Percentiles rank a stretch among this genome's conserved stretches.
phyloP scores from a whole-genome alignment of 495 filamentous ascomycete species.

The Aspergillus saccharolyticus region DNA sequence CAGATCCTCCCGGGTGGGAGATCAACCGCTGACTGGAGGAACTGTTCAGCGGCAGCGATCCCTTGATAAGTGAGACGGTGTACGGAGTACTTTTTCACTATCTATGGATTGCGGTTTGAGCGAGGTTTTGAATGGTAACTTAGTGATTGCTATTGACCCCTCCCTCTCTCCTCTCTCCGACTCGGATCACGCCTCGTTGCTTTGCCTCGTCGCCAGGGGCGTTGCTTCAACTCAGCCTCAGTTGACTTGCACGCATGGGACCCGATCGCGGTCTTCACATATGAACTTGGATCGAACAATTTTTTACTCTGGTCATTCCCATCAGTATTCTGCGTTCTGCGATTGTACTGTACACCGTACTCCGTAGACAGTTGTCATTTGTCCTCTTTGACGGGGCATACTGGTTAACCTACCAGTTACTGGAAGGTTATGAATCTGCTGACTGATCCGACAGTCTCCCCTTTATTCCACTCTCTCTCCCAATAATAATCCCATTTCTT shows the following conservation, averaged over 20 bases:
- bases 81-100: no score
- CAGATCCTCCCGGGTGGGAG: not conserved
- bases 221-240: not conserved
- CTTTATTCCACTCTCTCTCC: conserved; percentile 1
- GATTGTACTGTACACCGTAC: no score
- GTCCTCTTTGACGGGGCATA: not conserved
- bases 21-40: not conserved
- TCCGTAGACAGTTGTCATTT: not conserved
- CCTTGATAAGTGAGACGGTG: no score
- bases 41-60: not conserved
- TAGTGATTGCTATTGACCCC: no score
- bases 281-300: not conserved
- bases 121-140: no score
- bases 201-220: not conserved
- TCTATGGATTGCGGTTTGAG: no score
- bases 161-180: not conserved
- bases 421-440: not conserved
- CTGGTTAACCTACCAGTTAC: no score
- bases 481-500: not conserved
- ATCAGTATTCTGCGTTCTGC: not conserved
- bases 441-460: conserved; percentile 5
- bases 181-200: not conserved
- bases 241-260: not conserved
- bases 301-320: not conserved
- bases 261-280: not conserved